A percentile compares a stretch with the other conserved stretches of the same genome.
Conservation (phyloP, 2,329 filamentous ascomycete genomes). For the Aspergillus sp. region DNA sequence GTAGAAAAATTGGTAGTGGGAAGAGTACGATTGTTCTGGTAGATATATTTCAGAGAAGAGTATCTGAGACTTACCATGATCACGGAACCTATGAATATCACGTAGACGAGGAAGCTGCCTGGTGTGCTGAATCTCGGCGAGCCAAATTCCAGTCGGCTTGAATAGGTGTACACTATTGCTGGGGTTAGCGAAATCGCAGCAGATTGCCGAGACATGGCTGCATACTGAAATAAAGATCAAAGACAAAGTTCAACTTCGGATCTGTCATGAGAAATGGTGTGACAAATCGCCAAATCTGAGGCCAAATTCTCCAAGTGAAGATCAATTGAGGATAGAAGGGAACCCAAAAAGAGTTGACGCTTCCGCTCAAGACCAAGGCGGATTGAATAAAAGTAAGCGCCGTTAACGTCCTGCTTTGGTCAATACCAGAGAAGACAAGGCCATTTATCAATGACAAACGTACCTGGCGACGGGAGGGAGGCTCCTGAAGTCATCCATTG, state of each 20-base stretch:
- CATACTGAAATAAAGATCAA: constrained; percentile 75
- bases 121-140: constrained; percentile 73
- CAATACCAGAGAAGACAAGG: background rate
- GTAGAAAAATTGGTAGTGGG: background rate
- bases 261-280: constrained; percentile 65
- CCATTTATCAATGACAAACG: constrained; percentile 4
- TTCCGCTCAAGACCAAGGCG: constrained; percentile 60
- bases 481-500: constrained; percentile 67
- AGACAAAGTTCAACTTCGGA: constrained; percentile 60
- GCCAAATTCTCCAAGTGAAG: constrained; percentile 56
- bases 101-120: constrained; percentile 80
- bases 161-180: constrained; percentile 71
- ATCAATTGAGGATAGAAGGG: constrained; percentile 58
- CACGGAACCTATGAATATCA: constrained; percentile 71
- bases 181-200: constrained; percentile 36
- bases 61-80: constrained; percentile 73
- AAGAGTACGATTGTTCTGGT: constrained; percentile 7
- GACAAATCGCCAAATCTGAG: constrained; percentile 64
- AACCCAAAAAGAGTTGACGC: constrained; percentile 59
- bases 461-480: constrained; percentile 71
- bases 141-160: constrained; percentile 72
- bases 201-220: constrained; percentile 21
- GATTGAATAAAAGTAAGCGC: constrained; percentile 68
- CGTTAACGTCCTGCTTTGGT: constrained; percentile 65
- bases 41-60: constrained; percentile 26